Evolutionary conservation across 1,284 basidiomycete species (phyloP).

Genomic region (Papiliotrema terrestris): DNA sequence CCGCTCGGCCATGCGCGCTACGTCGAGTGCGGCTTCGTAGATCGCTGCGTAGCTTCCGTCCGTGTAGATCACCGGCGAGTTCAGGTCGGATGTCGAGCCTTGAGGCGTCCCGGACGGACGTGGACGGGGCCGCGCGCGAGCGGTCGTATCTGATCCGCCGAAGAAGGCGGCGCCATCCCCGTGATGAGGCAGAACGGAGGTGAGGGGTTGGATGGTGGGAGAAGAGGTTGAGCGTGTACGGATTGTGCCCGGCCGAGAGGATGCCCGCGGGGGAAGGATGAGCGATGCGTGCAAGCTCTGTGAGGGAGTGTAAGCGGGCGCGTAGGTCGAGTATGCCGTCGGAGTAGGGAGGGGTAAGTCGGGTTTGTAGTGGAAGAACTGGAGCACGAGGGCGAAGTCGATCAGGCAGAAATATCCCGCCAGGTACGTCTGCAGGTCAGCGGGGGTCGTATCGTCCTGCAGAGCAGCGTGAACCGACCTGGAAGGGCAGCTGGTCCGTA

Average conservation of each 20-base stretch:
- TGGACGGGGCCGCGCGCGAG: background rate
- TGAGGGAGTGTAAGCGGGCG: background rate
- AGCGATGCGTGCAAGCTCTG: conserved; percentile 13
- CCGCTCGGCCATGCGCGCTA: conserved; percentile 47
- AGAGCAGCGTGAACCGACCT: conserved; percentile 55
- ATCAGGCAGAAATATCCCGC: conserved; percentile 81
- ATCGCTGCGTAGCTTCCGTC: conserved; percentile 29
- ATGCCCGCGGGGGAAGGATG: conserved; percentile 13
- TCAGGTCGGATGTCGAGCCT: background rate
- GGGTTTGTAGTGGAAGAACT: conserved; percentile 70
- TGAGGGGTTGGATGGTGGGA: background rate
- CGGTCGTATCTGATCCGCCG: background rate
- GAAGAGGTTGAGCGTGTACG: background rate
- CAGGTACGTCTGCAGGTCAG: conserved; percentile 65
- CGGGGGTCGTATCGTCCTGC: background rate
- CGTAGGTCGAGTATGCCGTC: conserved; percentile 1
- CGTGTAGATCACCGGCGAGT: background rate
- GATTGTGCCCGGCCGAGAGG: conserved; percentile 5
- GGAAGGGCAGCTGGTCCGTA: conserved; percentile 89
- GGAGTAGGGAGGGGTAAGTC: background rate
- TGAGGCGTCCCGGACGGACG: background rate
- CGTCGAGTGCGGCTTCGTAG: conserved; percentile 46
- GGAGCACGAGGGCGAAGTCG: conserved; percentile 66
- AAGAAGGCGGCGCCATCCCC: background rate
- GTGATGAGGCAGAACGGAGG: background rate